Evolutionary conservation across 805 yeast species (phyloP).

Genomic region (Kodamaea kakaduensis): DNA sequence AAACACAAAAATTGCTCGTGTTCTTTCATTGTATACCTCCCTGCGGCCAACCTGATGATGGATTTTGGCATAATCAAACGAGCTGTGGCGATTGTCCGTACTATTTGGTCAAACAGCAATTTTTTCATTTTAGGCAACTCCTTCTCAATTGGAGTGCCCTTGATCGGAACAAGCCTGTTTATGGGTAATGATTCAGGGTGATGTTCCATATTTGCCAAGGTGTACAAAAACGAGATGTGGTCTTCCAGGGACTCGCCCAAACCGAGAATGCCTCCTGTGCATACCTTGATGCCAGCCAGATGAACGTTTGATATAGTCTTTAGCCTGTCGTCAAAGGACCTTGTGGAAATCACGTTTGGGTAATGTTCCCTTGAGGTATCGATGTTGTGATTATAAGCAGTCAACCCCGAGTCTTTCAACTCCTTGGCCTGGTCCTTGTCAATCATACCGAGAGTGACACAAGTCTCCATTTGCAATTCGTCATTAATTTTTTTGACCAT

Average conservation of each 20-base stretch:
- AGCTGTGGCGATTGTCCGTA: conserved; percentile 73
- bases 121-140: conserved; percentile 45
- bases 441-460: conserved; percentile 58
- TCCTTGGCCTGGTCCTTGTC: conserved; percentile 56
- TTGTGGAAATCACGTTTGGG: conserved; percentile 38
- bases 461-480: conserved; percentile 66
- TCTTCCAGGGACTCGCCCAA: conserved; percentile 72
- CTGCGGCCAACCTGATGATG: conserved; percentile 74
- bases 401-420: conserved; percentile 65
- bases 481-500: conserved; percentile 52
- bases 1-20: conserved; percentile 71
- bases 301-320: conserved; percentile 62
- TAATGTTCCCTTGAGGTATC: conserved; percentile 48
- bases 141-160: conserved; percentile 71
- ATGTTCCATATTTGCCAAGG: conserved; percentile 61
- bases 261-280: conserved; percentile 79
- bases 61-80: conserved; percentile 69
- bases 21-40: conserved; percentile 77
- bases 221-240: conserved; percentile 62
- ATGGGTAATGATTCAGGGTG: conserved; percentile 85
- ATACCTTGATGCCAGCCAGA: conserved; percentile 54
- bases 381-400: conserved; percentile 61
- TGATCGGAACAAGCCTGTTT: conserved; percentile 70
- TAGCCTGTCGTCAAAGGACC: conserved; percentile 69
- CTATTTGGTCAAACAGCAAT: conserved; percentile 55